Base-by-base conservation (phyloP, 306 rosid genomes). In the peach (Prunus persica) region DNA sequence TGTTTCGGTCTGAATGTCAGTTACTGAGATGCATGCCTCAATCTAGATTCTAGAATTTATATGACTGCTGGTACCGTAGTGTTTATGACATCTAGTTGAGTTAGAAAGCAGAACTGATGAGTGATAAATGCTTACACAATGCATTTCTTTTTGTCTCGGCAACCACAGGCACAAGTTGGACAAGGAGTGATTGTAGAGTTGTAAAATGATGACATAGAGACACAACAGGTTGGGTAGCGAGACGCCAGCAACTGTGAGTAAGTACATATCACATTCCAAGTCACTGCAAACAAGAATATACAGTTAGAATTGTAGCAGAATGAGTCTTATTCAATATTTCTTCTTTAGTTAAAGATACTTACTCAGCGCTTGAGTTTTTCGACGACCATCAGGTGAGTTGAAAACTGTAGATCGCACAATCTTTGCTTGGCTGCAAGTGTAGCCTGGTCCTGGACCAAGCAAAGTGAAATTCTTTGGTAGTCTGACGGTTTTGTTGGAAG, bases 231-330 rank as follows among this genome's bases (percentile, higher is more conserved):
- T 6, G 98, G 98, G 47, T 91, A 84, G 87, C 88, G 86, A 58
- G 87, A 90, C 75, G 97, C 96, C 69, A 93, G 90, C 80, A 91
- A 90, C 63, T 93, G 97, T 11, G 98, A 93, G 56, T 93, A 93
- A 47, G 98, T 93, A 49, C 98, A 93, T 50, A 96, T 93, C 68
- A 87, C 98, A 58, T 93, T 93, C 98, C 98, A 93, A 30, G 98
- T 91, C 94, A 91, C 98, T 93, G 88, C 83, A 89, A 28, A 16
- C 43, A 38, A 38, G 28, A 38, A 49, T 30, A 50, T 14, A 64
- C 46, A 10, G 45, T 30, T 38, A 38, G 43, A 38, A 38, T 38
- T 38, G 43, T 38, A 38, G 9, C 43, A 38, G 7, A 38, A 38
- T 38, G 9, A 38, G 43, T 38, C 43, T 38, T 38, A 38, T 38